Conservation (phyloP, 2,329 filamentous ascomycete genomes). For the Paraphaeosphaeria minitans region DNA sequence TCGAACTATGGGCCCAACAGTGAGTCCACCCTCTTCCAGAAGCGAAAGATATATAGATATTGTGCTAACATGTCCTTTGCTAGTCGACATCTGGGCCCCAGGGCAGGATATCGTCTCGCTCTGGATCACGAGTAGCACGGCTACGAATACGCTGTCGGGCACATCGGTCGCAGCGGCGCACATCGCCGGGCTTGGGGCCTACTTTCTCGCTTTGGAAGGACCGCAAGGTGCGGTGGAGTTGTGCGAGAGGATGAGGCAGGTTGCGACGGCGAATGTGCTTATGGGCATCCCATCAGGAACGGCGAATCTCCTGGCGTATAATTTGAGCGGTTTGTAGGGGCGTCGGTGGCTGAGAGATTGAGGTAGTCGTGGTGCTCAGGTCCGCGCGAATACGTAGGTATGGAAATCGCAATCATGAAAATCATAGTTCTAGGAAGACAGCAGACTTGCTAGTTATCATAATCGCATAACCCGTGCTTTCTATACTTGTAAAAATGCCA, state of each 20-base stretch:
- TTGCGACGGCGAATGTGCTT: slow-evolving; percentile 19
- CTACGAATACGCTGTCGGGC: slow-evolving; percentile 16
- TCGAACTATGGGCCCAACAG: slow-evolving; percentile 24
- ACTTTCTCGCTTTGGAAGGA: slow-evolving; percentile 27
- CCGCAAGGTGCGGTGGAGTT: slow-evolving; percentile 17
- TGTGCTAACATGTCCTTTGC: background rate
- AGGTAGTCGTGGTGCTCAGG: background rate
- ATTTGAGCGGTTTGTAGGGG: slow-evolving; percentile 12
- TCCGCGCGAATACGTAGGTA: no score
- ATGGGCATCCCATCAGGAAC: slow-evolving; percentile 16
- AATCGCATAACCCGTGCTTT: no score
- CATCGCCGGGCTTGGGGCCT: slow-evolving; percentile 28
- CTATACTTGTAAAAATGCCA: no score
- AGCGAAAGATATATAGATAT: background rate
- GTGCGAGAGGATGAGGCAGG: slow-evolving; percentile 17
- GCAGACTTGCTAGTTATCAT: no score
- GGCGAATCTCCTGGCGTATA: slow-evolving; percentile 24
- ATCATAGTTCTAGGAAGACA: no score
- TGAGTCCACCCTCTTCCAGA: slow-evolving; percentile 5
- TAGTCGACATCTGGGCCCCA: slow-evolving; percentile 43
- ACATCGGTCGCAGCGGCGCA: slow-evolving; percentile 30
- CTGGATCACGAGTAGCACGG: slow-evolving; percentile 41
- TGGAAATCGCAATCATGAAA: no score
- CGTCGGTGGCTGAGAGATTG: background rate
- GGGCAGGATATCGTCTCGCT: slow-evolving; percentile 48